Percentiles rank a stretch among this genome's conserved stretches.
Evolutionary conservation across 2,329 filamentous ascomycete species (phyloP).

Genomic region (Aspergillus quadricinctus): DNA sequence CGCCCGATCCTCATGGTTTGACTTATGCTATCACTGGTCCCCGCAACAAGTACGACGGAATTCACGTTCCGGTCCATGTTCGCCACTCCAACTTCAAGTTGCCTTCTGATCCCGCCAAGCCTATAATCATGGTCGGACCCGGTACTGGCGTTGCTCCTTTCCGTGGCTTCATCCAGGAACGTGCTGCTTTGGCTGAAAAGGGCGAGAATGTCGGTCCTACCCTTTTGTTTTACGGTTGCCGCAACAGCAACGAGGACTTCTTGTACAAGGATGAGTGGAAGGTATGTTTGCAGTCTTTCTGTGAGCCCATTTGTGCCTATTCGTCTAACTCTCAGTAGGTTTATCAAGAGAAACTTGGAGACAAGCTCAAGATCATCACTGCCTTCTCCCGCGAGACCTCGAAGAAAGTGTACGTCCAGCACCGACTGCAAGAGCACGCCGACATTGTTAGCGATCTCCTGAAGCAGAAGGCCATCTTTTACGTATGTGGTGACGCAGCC

Average conservation of each 20-base stretch:
- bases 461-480: conserved; percentile 82
- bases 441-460: conserved; percentile 84
- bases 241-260: conserved; percentile 84
- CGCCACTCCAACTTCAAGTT: conserved; percentile 99
- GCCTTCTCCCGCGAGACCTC: conserved; percentile 88
- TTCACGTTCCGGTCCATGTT: conserved; percentile 91
- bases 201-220: conserved; percentile 83
- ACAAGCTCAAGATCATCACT: conserved; percentile 84
- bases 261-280: conserved; percentile 89
- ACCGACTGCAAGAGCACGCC: conserved; percentile 77
- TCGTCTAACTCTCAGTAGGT: conserved; percentile 50
- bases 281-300: conserved; percentile 53
- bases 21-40: conserved; percentile 85
- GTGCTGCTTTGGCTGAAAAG: conserved; percentile 73
- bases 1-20: conserved; percentile 75
- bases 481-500: conserved; percentile 95
- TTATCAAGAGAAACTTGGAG: conserved; percentile 77
- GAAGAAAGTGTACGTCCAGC: conserved; percentile 96
- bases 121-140: conserved; percentile 92
- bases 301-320: background rate
- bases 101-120: conserved; percentile 88
- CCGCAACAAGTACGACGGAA: conserved; percentile 93
- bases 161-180: conserved; percentile 90
- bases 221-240: conserved; percentile 91
- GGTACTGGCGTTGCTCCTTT: conserved; percentile 97